Evolutionary conservation across 495 filamentous ascomycete species (phyloP), one percentile per base, ranked within the genome.

Genomic region (Podospora pseudoanserina): DNA sequence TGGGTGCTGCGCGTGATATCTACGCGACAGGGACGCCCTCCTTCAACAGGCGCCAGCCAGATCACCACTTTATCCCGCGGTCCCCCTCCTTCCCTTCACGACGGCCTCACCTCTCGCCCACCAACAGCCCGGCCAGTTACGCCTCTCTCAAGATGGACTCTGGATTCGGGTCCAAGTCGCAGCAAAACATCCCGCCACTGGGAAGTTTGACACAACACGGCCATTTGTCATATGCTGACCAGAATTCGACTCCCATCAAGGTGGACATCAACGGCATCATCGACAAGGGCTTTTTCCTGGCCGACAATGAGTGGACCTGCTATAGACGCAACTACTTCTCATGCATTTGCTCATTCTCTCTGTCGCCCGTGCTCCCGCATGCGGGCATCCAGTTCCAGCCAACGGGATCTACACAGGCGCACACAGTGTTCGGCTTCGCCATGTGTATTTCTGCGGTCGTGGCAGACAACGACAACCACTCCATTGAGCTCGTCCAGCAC

Each of bases 281-380:
- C 66, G 93, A 96, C 74, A 96, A 97, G 74, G 94, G 94, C 1
- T 96, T 97, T 81, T 97, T 97, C 77, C 83, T 89, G 55, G 86
- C 86, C 3, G 94, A 97, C 66, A 84, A 86, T 16, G 92, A 95
- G 68, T 98, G 94, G 94, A 98, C 94, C 0, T 98, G 94, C 79
- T 98, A 98, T 74, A 85, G 94, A 62, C 85, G 94, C 54, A 98
- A 98, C 78, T 98, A 98, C 78, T 96, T 98, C 76, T 90, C 92
- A 1, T 90, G 97, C 60, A 86, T 89, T 30, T 97, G 93, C 78
- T 91, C 88, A 0, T 97, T 91, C 78, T 86, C 86, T 5, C 80
- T 98, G 4, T 78, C 85, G 27, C 88, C 88, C 68, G 70, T 71
- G 39, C 30, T 75, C 53, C 74, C 74, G 34, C 80, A 74, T 63